Conservation (phyloP, 768 basidiomycete species). For the Pholiota microspora region DNA sequence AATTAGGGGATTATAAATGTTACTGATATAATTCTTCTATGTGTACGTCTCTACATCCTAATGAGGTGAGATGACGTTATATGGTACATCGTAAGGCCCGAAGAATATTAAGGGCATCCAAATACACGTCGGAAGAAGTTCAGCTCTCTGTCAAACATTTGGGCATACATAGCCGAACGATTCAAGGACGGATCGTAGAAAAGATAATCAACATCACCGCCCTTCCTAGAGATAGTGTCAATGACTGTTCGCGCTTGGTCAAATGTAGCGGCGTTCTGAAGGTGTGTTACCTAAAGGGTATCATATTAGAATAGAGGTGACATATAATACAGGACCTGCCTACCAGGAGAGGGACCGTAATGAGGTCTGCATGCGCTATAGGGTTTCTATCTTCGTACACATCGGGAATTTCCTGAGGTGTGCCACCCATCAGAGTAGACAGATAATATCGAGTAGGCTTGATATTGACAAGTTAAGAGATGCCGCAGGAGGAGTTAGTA, state of each 20-base stretch:
- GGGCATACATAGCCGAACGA: neutral
- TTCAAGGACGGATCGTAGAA: conserved; percentile 1
- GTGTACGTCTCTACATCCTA: neutral
- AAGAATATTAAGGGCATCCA: neutral
- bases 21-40: neutral
- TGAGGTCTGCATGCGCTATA: conserved; percentile 1
- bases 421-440: conserved; percentile 4
- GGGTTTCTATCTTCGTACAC: conserved; percentile 2
- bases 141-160: conserved; percentile 2
- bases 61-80: neutral
- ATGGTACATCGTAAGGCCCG: neutral
- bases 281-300: conserved; percentile 1
- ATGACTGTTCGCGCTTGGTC: conserved; percentile 1
- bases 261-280: neutral
- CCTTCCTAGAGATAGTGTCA: neutral
- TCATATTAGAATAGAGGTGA: neutral
- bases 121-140: neutral
- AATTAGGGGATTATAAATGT: neutral
- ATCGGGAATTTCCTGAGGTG: conserved; percentile 4
- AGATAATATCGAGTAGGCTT: conserved; percentile 3
- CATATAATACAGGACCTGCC: neutral
- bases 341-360: conserved; percentile 2
- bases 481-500: neutral
- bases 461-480: neutral
- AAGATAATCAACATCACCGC: neutral